Evolutionary conservation across 805 yeast genomes (phyloP), one percentile per base, ranked within the genome.

Genomic region (Jamesozyma lodderae): DNA sequence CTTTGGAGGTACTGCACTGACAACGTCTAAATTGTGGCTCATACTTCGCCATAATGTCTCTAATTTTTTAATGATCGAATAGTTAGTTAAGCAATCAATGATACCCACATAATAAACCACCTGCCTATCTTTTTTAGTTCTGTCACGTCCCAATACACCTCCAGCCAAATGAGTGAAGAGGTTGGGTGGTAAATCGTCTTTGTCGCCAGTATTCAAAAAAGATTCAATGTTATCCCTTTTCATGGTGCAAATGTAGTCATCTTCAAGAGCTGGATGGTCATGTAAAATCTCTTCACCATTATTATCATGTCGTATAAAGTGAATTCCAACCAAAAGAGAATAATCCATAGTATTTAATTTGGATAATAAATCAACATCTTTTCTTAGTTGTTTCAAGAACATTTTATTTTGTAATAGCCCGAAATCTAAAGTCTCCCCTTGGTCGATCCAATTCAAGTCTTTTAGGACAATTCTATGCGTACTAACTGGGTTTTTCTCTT

Each of bases 341-440:
- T 92, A 92, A 57, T 92, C 98, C 98, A 92, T 92, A 24, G 85
- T 88, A 48, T 87, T 86, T 45, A 86, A 64, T 40, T 72, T 68
- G 45, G 83, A 71, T 30, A 92, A 68, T 16, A 92, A 68, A 39
- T 67, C 60, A 15, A 86, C 90, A 56, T 92, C 97, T 22, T 69
- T 68, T 34, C 69, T 75, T 40, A 92, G 65, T 59, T 88, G 97
- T 18, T 69, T 63, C 22, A 82, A 55, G 38, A 90, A 75, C 27
- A 67, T 57, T 33, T 37, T 30, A 33, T 35, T 37, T 31, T 28
- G 20, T 5, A 16, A 21, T n/a, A 11, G 9, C 22, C 37, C 36
- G 13, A 40, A 28, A 24, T 68, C 59, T 29, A 92, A 74, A 23
- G 66, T 63, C 41, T 75, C 77, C 21, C 76, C 65, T 22, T 72